Conservation (phyloP, 805 yeast species). For the Kazachstania psychrophila region DNA sequence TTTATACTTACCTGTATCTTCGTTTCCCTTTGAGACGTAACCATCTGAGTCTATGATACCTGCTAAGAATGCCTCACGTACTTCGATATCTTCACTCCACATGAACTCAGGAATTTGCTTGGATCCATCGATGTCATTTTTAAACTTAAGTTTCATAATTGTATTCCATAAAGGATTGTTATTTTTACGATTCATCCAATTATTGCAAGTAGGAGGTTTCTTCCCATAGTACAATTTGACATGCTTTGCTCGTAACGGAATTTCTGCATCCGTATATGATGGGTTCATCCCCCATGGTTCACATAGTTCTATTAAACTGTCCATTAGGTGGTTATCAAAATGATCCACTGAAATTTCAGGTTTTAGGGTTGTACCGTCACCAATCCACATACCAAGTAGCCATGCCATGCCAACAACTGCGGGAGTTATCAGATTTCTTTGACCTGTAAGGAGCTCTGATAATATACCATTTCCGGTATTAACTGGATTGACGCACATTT, state of each 20-base stretch:
- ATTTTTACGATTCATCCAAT: constrained; percentile 14
- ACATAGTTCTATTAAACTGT: constrained; percentile 21
- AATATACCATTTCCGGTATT: constrained; percentile 29
- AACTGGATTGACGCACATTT: constrained; percentile 32
- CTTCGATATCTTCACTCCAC: constrained; percentile 31
- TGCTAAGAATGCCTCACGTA: constrained; percentile 38
- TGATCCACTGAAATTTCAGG: constrained; percentile 28
- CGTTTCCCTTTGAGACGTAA: constrained; percentile 17
- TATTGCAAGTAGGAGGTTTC: constrained; percentile 7
- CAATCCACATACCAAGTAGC: constrained; percentile 36
- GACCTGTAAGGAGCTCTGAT: constrained; percentile 24
- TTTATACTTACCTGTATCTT: constrained; percentile 11
- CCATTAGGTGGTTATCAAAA: constrained; percentile 19
- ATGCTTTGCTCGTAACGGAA: constrained; percentile 20
- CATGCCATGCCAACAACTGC: constrained; percentile 29
- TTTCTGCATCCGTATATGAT: constrained; percentile 13
- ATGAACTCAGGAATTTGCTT: constrained; percentile 32
- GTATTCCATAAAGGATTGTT: constrained; percentile 29
- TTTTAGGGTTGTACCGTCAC: constrained; percentile 27
- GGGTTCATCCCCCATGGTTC: constrained; percentile 22
- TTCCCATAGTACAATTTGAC: constrained; percentile 17
- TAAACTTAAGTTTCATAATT: constrained; percentile 18
- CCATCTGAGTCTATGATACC: constrained; percentile 38
- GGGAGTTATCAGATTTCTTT: constrained; percentile 17
- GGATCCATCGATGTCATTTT: constrained; percentile 14